Conservation (phyloP, 257 asterid genomes). For the Solanum etuberosum region DNA sequence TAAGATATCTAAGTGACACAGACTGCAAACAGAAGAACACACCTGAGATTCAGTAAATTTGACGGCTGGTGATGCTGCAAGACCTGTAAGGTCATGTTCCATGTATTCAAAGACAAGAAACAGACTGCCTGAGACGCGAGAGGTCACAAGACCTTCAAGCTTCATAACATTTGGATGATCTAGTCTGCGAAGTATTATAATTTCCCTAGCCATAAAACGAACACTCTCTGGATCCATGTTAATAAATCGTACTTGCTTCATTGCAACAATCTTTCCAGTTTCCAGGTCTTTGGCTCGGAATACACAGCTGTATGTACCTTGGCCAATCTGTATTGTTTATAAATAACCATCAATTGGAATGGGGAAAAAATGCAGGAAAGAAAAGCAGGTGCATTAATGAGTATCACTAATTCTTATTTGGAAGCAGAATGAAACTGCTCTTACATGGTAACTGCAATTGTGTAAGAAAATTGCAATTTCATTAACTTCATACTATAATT, state of each 20-base stretch:
- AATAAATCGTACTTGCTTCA: slow-evolving; percentile 76
- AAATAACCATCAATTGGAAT: not conserved
- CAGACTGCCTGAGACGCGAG: slow-evolving; percentile 73
- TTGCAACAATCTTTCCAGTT: slow-evolving; percentile 65
- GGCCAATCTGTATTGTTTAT: slow-evolving; percentile 56
- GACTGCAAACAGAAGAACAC: not conserved
- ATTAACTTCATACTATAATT: not conserved
- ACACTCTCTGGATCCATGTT: slow-evolving; percentile 97
- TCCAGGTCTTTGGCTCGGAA: slow-evolving; percentile 91
- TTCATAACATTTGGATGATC: slow-evolving; percentile 89
- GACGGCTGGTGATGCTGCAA: slow-evolving; percentile 53
- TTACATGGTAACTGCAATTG: not conserved
- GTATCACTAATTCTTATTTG: not conserved
- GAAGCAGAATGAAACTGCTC: not conserved
- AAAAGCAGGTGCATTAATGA: not conserved
- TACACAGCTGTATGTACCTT: slow-evolving; percentile 93
- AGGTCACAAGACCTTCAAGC: slow-evolving; percentile 83
- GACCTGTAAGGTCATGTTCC: slow-evolving; percentile 96
- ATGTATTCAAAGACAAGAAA: slow-evolving; percentile 87
- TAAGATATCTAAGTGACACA: not conserved
- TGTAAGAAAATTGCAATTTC: not conserved
- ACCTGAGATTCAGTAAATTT: slow-evolving; percentile 85
- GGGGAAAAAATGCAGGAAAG: not conserved
- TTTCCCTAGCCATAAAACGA: slow-evolving; percentile 93
- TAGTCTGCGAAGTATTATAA: slow-evolving; percentile 70